A percentile compares a stretch with the other conserved stretches of the same genome.
phyloP scores from a whole-genome alignment of 139 green algal species.

The Chlamydomonas asymmetrica region DNA sequence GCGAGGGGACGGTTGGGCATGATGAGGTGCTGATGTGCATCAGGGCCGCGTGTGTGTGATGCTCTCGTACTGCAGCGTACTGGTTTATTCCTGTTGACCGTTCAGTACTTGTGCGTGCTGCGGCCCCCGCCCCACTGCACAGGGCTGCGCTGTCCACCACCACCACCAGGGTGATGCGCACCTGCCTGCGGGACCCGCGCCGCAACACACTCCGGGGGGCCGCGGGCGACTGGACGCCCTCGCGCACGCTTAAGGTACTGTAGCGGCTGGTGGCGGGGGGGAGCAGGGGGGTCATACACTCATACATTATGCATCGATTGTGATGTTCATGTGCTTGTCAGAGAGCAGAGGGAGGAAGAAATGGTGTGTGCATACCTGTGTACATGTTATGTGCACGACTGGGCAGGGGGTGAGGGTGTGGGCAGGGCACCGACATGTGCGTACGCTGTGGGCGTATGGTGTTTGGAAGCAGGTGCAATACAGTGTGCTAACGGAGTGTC shows the following conservation, averaged over 20 bases:
- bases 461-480: too few relatives aligned
- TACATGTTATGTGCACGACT: too few relatives aligned
- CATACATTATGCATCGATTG: neutral
- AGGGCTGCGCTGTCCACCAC: slow-evolving; percentile 27
- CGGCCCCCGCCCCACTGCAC: neutral
- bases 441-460: too few relatives aligned
- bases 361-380: too few relatives aligned
- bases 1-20: neutral
- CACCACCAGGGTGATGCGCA: slow-evolving; percentile 44
- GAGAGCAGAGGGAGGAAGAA: too few relatives aligned
- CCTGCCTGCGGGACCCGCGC: slow-evolving; percentile 32
- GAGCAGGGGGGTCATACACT: neutral
- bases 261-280: neutral
- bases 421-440: too few relatives aligned
- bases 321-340: too few relatives aligned
- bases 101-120: neutral
- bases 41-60: too few relatives aligned
- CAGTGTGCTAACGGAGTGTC: too few relatives aligned
- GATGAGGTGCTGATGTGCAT: too few relatives aligned
- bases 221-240: slow-evolving; percentile 10
- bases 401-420: too few relatives aligned
- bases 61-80: too few relatives aligned
- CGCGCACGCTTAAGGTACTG: slow-evolving; percentile 5
- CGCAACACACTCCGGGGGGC: slow-evolving; percentile 43
- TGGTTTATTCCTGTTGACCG: neutral